Percentiles rank a stretch among this genome's conserved stretches.
phyloP scores from a whole-genome alignment of 2,329 filamentous ascomycete species.

The Achaetomium macrosporum region DNA sequence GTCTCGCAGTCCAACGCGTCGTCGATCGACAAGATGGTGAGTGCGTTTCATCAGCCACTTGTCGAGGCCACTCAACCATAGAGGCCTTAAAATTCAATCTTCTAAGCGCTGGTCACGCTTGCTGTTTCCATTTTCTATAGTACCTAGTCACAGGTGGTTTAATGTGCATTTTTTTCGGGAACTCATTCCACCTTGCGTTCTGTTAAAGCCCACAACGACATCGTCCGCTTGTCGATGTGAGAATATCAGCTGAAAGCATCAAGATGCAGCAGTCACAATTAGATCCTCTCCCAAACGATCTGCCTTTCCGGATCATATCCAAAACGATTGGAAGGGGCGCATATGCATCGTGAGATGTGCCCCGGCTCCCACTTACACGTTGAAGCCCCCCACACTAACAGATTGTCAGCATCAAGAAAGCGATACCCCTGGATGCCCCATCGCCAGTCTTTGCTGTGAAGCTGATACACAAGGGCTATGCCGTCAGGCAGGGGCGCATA shows the following conservation, averaged over 20 bases:
- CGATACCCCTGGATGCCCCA: slow-evolving; percentile 62
- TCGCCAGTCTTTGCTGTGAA: slow-evolving; percentile 91
- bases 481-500: slow-evolving; percentile 80
- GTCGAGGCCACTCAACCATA: background rate
- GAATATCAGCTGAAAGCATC: slow-evolving; percentile 20
- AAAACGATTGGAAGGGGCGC: slow-evolving; percentile 95
- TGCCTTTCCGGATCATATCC: slow-evolving; percentile 92
- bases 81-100: background rate
- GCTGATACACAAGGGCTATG: slow-evolving; percentile 97
- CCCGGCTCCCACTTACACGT: slow-evolving; percentile 14
- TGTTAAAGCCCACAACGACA: background rate
- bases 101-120: background rate
- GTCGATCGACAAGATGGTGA: slow-evolving; percentile 13
- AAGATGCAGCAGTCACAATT: slow-evolving; percentile 72
- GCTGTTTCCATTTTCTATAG: background rate
- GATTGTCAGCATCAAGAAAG: slow-evolving; percentile 76
- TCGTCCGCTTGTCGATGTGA: background rate
- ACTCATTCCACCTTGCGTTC: background rate
- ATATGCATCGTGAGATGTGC: slow-evolving; percentile 77
- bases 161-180: background rate
- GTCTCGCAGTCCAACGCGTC: slow-evolving; percentile 13
- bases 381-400: slow-evolving; percentile 21
- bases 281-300: slow-evolving; percentile 73
- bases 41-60: slow-evolving; percentile 4
- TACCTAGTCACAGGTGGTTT: no score